Conservation (phyloP, 2,329 filamentous ascomycete species). For the Alternaria ethzedia region DNA sequence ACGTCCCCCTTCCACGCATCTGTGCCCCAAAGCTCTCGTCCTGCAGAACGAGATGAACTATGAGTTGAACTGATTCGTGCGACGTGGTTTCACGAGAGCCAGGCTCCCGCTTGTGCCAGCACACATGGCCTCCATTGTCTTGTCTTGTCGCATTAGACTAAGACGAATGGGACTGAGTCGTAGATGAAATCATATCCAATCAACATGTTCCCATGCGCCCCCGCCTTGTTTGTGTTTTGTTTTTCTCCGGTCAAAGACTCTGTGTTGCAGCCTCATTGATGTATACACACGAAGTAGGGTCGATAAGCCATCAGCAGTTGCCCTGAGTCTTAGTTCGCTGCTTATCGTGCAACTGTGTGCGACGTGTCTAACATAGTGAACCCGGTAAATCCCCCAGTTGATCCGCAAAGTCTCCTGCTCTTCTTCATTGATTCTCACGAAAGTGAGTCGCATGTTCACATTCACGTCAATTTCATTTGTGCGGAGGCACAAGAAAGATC, state of each 20-base stretch:
- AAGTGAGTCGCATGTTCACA: not conserved
- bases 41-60: conserved; percentile 1
- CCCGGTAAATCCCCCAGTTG: not conserved
- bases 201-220: not conserved
- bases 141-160: conserved; percentile 7
- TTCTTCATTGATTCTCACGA: not conserved
- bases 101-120: not conserved
- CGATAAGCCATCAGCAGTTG: not conserved
- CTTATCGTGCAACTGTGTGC: not conserved
- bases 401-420: not conserved
- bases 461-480: not conserved
- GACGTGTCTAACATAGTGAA: not conserved
- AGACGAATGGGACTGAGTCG: not conserved
- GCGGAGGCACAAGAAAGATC: not conserved
- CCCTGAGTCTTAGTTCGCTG: not conserved
- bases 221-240: not conserved
- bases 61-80: conserved; percentile 9
- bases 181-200: conserved; percentile 12
- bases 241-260: not conserved
- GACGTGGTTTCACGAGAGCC: not conserved
- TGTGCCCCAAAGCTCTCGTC: conserved; percentile 12
- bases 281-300: not conserved
- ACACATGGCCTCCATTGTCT: not conserved
- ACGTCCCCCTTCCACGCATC: not conserved
- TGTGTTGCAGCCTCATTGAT: not conserved